Evolutionary conservation across 2,329 filamentous ascomycete genomes (phyloP), one percentile per base, ranked within the genome.

Genomic region (Aspergillus udagawae): DNA sequence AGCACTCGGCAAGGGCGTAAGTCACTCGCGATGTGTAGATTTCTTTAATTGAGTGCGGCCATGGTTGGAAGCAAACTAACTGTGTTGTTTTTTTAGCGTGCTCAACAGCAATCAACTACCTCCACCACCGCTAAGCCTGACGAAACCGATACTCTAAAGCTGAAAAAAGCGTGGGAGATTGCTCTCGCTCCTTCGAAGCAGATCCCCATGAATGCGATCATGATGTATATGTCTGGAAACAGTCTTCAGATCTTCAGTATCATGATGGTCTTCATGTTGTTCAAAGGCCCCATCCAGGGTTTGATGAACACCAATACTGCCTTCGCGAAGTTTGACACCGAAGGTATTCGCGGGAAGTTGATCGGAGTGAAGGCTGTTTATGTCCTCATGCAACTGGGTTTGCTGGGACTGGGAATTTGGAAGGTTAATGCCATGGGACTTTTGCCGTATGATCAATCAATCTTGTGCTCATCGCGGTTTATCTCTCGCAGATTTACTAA

Each of bases 161-260:
- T 99, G 67, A 99, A 99, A 79, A 99, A 99, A 76, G 94, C 94
- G 0, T 99, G 94, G 94, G 94, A 99, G 76, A 85, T 99, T 48
- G 93, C 94, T 45, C 85, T 99, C 50, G 93, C 89, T 2, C 94
- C 94, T 0, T 88, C 94, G 61, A 99, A 99, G 80, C 87, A 89
- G 72, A 82, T 99, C 49, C 94, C 94, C 57, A 99, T 99, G 94
- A 97, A 95, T 56, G 92, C 88, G 62, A 93, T 99, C 74, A 97
- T 97, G 87, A 97, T 97, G 92, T 99, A 99, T 83, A 99, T 99
- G 94, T 95, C 93, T 32, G 94, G 94, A 69, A 99, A 97, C 79
- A 92, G 91, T 60, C 85, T 99, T 49, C 94, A 99, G 74, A 97
- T 99, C 65, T 99, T 99, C 81, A 95, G 90, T 77, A 97, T 99